Base-by-base conservation (phyloP, 306 rosid genomes). In the Pyrus communis region DNA sequence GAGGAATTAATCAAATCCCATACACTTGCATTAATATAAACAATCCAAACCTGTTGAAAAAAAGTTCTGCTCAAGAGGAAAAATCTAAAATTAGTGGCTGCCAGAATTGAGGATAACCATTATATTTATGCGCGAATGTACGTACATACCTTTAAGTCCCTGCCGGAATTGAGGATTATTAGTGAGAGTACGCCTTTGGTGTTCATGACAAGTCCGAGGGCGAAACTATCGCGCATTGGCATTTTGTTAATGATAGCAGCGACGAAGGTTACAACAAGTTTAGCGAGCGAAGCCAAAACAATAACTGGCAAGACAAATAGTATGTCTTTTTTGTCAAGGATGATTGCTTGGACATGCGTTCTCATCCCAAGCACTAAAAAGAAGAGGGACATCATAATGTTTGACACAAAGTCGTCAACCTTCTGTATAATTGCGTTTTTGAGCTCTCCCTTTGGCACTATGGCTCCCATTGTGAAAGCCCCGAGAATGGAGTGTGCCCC, bases 401-500 rank as follows among this genome's bases (percentile, higher is more conserved):
- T 74, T 1, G 82, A 85, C 23, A 82, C 71, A 59, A 82, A 81
- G 70, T 55, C 74, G 31, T 85, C 86, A 21, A 77, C 75, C 45
- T 60, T 79, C 61, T 85, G 86, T 33, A 71, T 60, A 9, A 85
- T 28, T 7, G 59, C 65, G 23, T 69, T 74, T 70, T 76, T 83
- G 18, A 85, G 86, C 11, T 78, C 86, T 7, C 88, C 88, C 52
- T 79, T 66, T 1, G 84, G 86, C 65, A 82, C 71, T 25, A 79
- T 78, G 59, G 79, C 62, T 17, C 86, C 84, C 55, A 79, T 63
- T 73, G 76, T 60, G 54, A 72, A 76, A 22, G 77, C 81, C 8
- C 78, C 80, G 27, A 79, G 27, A 12, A 83, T 83, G 8, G 89
- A 83, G 23, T 86, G 83, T 1, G 82, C 68, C 4, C 89, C 89